phyloP scores from a whole-genome alignment of 805 yeast genomes.

The Yarrowia divulgata region DNA sequence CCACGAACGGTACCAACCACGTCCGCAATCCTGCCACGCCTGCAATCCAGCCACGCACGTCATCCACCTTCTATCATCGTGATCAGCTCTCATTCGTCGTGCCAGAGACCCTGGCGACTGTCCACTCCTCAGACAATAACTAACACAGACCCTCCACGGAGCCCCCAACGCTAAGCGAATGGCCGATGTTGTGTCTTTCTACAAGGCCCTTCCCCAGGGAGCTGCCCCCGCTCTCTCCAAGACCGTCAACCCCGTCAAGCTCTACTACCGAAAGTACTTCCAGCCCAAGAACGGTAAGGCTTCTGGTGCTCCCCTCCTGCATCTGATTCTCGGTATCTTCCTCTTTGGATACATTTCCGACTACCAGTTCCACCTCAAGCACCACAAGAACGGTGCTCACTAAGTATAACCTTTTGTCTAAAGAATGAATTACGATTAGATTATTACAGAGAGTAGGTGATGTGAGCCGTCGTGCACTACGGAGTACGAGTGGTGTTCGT shows the following conservation, averaged over 20 bases:
- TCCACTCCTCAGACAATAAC: background rate
- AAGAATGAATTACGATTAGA: slow-evolving; percentile 38
- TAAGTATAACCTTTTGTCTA: slow-evolving; percentile 25
- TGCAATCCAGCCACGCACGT: too few species aligned
- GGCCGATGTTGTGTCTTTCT: slow-evolving; percentile 92
- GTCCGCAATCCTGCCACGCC: too few species aligned
- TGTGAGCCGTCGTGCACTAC: too few species aligned
- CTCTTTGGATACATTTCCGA: slow-evolving; percentile 88
- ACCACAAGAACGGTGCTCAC: slow-evolving; percentile 42
- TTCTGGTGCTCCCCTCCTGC: slow-evolving; percentile 75
- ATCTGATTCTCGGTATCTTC: slow-evolving; percentile 72
- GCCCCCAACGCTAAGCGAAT: slow-evolving; percentile 97
- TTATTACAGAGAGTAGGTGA: background rate
- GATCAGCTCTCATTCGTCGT: background rate
- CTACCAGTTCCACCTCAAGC: slow-evolving; percentile 80
- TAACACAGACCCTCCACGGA: slow-evolving; percentile 78
- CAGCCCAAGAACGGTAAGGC: slow-evolving; percentile 73
- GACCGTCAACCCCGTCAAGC: slow-evolving; percentile 57
- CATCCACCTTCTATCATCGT: too few species aligned
- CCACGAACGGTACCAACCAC: background rate
- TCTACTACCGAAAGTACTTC: slow-evolving; percentile 85
- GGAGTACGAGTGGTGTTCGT: too few species aligned
- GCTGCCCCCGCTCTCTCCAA: slow-evolving; percentile 65
- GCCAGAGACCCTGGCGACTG: background rate
- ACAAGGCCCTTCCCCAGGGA: slow-evolving; percentile 96